phyloP scores from a whole-genome alignment of 192 early-diverging fungal genomes.

The Martensiomyces pterosporus region DNA sequence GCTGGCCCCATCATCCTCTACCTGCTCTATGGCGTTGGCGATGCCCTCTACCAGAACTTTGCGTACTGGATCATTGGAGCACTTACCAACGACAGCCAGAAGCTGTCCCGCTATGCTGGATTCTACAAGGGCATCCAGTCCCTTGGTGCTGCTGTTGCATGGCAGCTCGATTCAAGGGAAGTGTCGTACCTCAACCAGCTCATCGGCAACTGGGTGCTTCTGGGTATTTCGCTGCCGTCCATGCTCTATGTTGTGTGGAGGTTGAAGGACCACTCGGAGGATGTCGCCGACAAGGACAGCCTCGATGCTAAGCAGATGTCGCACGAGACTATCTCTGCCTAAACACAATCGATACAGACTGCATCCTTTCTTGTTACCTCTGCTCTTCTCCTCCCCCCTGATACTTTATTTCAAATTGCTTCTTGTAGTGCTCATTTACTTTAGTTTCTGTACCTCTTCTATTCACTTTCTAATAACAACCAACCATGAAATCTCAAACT shows the following conservation, averaged over 20 bases:
- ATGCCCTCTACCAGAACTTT: slow-evolving; percentile 74
- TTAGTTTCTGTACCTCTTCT: too few species aligned
- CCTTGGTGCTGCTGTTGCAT: slow-evolving; percentile 61
- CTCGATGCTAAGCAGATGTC: slow-evolving; percentile 1
- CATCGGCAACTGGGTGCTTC: slow-evolving; percentile 55
- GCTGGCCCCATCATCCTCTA: slow-evolving; percentile 64
- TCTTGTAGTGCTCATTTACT: not conserved
- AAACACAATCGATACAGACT: not conserved
- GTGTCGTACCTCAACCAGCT: slow-evolving; percentile 51
- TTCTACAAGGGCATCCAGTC: slow-evolving; percentile 88
- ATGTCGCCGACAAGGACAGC: not conserved
- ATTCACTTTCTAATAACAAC: not conserved
- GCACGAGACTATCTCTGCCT: not conserved
- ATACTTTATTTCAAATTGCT: not conserved
- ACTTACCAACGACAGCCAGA: slow-evolving; percentile 71
- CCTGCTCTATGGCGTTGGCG: slow-evolving; percentile 65
- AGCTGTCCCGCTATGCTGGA: slow-evolving; percentile 64
- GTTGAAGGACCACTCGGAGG: slow-evolving; percentile 49
- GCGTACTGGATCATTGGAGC: slow-evolving; percentile 82
- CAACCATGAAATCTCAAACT: not conserved
- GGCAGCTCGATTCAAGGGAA: slow-evolving; percentile 61
- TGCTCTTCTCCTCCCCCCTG: not conserved
- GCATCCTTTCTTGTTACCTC: not conserved
- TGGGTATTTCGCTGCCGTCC: slow-evolving; percentile 47
- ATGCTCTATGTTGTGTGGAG: slow-evolving; percentile 52